Evolutionary conservation across 371 early-diverging fungal species (phyloP).

Genomic region (Rhizomucor miehei): DNA sequence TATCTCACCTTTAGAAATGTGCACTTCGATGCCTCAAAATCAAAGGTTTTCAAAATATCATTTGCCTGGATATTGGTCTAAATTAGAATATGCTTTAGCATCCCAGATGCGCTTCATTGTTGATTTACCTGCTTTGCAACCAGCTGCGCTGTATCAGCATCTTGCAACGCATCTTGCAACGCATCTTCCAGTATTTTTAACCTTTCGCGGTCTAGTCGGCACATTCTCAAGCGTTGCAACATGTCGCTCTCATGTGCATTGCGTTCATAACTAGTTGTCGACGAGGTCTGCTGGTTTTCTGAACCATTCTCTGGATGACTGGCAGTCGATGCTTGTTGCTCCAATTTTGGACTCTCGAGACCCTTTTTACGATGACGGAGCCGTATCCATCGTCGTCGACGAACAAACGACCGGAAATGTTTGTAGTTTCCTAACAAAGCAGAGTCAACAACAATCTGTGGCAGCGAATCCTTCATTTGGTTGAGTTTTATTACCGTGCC

Average conservation of each 20-base stretch:
- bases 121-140: conserved; percentile 14
- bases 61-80: background rate
- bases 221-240: conserved; percentile 10
- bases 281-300: background rate
- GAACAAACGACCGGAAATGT: conserved; percentile 60
- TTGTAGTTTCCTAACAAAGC: conserved; percentile 41
- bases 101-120: background rate
- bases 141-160: conserved; percentile 10
- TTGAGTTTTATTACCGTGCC: conserved; percentile 38
- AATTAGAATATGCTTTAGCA: background rate
- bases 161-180: conserved; percentile 13
- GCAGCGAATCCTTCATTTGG: background rate
- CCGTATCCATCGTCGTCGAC: conserved; percentile 60
- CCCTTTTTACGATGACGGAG: conserved; percentile 34
- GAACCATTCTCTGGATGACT: conserved; percentile 7
- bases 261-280: background rate
- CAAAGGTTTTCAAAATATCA: conserved; percentile 17
- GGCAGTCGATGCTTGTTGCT: background rate
- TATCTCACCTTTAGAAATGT: conserved; percentile 19
- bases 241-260: conserved; percentile 5
- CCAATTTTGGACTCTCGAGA: background rate
- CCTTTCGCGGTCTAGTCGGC: conserved; percentile 40
- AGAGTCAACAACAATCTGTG: background rate
- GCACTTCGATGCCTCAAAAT: conserved; percentile 29
- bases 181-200: conserved; percentile 16